Evolutionary conservation across 2,329 filamentous ascomycete species (phyloP).

Genomic region (Tolypocladium cylindrosporum): DNA sequence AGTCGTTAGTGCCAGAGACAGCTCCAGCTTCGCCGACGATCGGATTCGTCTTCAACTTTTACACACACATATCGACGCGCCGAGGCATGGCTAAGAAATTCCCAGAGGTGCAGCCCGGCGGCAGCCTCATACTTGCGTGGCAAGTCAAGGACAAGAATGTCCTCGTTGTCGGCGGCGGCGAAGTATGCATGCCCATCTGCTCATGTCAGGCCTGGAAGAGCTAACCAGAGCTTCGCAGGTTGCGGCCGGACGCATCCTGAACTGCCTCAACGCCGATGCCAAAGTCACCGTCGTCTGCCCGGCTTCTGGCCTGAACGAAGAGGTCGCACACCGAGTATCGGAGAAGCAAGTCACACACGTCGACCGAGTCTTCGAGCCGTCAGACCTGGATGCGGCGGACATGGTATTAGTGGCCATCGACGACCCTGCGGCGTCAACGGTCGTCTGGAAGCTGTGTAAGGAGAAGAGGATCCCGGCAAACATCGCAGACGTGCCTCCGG

Average conservation of each 20-base stretch:
- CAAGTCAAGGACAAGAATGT: conserved; percentile 84
- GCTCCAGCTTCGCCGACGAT: conserved; percentile 7
- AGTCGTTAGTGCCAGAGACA: background rate
- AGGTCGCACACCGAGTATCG: conserved; percentile 74
- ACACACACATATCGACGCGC: conserved; percentile 1
- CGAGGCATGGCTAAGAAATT: conserved; percentile 41
- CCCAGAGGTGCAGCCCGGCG: conserved; percentile 77
- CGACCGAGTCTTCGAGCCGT: conserved; percentile 73
- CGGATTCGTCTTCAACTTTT: conserved; percentile 4
- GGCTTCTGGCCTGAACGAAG: conserved; percentile 68
- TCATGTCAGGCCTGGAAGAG: background rate
- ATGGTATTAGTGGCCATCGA: conserved; percentile 95
- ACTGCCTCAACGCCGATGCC: conserved; percentile 91
- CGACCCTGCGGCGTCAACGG: conserved; percentile 80
- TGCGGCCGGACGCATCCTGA: conserved; percentile 85
- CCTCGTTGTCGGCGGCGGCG: conserved; percentile 88
- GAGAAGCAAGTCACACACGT: conserved; percentile 68
- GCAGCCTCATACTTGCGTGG: conserved; percentile 91
- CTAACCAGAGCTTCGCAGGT: conserved; percentile 48
- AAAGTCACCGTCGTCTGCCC: conserved; percentile 80
- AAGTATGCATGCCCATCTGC: conserved; percentile 49
- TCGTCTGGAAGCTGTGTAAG: conserved; percentile 91
- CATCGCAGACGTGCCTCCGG: conserved; percentile 90
- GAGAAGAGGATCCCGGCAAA: conserved; percentile 77
- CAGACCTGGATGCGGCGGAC: conserved; percentile 70